Percentiles rank a stretch among this genome's conserved stretches.
phyloP scores from a whole-genome alignment of 306 rosid genomes.

The Cucumis cinereus region DNA sequence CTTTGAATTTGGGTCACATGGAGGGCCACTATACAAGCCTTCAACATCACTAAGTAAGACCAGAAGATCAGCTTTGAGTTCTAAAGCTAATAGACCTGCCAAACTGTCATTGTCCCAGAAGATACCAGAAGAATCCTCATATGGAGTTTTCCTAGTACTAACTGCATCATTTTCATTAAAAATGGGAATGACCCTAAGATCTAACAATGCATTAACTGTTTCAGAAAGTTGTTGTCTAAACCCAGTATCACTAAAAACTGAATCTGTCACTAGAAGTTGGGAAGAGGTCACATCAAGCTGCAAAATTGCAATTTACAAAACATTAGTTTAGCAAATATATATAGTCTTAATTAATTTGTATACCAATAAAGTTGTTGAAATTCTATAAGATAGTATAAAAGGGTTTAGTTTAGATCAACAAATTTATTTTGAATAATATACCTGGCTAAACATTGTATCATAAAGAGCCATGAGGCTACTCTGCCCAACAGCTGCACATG shows the following conservation, averaged over 20 bases:
- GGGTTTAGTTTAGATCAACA: neutral
- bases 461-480: slow-evolving; percentile 96
- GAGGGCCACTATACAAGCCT: slow-evolving; percentile 80
- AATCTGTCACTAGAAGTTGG: slow-evolving; percentile 87
- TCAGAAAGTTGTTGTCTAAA: slow-evolving; percentile 68
- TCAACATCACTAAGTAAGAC: slow-evolving; percentile 89
- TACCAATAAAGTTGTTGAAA: neutral
- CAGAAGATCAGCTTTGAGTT: slow-evolving; percentile 80
- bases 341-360: neutral
- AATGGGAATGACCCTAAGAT: slow-evolving; percentile 62
- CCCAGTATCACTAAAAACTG: slow-evolving; percentile 45
- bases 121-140: slow-evolving; percentile 79
- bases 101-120: slow-evolving; percentile 94
- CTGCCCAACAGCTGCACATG: slow-evolving; percentile 92
- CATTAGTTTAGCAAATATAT: neutral
- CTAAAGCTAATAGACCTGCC: slow-evolving; percentile 67
- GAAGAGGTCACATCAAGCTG: slow-evolving; percentile 94
- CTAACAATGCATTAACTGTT: slow-evolving; percentile 53
- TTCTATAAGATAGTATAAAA: neutral
- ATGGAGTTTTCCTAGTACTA: slow-evolving; percentile 77
- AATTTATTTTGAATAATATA: neutral
- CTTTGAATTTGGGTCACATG: slow-evolving; percentile 64
- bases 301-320: slow-evolving; percentile 11
- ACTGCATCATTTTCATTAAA: slow-evolving; percentile 94
- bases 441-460: slow-evolving; percentile 90